Evolutionary conservation across 352 stramenopile species (phyloP), one percentile per base, ranked within the genome.

Genomic region (Saprolegnia diclina): DNA sequence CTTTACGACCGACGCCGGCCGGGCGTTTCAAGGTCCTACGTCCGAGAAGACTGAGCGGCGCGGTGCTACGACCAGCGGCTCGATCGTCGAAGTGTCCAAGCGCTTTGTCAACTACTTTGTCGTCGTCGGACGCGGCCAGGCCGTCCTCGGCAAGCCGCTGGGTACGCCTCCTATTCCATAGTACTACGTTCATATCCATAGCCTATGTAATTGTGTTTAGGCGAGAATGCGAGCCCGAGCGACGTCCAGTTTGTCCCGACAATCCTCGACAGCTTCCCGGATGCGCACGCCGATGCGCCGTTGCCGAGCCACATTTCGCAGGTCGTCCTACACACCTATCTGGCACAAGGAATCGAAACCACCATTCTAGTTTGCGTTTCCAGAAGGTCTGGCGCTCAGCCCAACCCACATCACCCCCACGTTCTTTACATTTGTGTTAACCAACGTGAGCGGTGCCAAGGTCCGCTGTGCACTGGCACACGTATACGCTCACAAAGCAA

Each of bases 381-480:
- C 86, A 16, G 83, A 91, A 59, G 84, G 86, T 0, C 91, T 89
- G 57, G 62, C 71, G 16, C 72, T 94, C 14, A 84, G 76, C 64
- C 77, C 83, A 48, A 79, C 71, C 10, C 91, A 91, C 57, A 29
- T 72, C 2, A 65, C 79, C 0, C 86, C 86, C 10, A 79, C 82
- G 1, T 89, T 91, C 62, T 92, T 94, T 73, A 88, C 84, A 5
- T 94, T 94, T 67, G 85, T 94, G 52, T 77, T 94, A 32, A 94
- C 85, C 18, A 92, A 94, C 61, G 76, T 92, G 9, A 89, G 74
- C 48, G 86, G 86, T 0, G 73, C 89, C 59, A 90, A 89, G 71
- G 89, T 66, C 29, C n/a, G 21, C 11, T 55, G 18, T 22, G 46
- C n/a, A n/a, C n/a, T n/a, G n/a, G n/a, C n/a, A n/a, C n/a, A n/a